Conservation (phyloP, 345 rosid genomes). For the Erodium maritimum region DNA sequence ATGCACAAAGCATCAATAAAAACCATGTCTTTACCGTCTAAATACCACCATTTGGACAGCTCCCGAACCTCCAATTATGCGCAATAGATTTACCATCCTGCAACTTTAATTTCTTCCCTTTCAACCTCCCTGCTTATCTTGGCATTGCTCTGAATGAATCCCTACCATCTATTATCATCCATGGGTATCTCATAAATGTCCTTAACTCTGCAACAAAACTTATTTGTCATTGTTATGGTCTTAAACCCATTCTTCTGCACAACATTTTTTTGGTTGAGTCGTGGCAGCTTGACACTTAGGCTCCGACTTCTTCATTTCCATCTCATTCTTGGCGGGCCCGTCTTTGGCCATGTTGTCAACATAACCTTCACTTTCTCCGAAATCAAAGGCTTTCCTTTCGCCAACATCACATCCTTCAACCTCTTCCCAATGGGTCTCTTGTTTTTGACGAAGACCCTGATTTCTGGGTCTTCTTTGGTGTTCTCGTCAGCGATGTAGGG, state of each 20-base stretch:
- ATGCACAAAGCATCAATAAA: neutral
- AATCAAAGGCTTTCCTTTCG: slow-evolving; percentile 16
- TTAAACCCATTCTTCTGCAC: slow-evolving; percentile 47
- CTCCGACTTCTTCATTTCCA: no score
- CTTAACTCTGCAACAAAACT: slow-evolving; percentile 57
- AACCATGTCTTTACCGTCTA: slow-evolving; percentile 35
- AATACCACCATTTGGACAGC: slow-evolving; percentile 77
- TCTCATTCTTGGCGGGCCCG: no score
- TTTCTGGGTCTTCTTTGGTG: slow-evolving; percentile 25
- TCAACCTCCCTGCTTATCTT: slow-evolving; percentile 62
- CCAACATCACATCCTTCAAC: slow-evolving; percentile 23
- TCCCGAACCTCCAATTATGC: slow-evolving; percentile 77
- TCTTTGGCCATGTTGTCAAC: slow-evolving; percentile 16
- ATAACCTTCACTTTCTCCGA: slow-evolving; percentile 21
- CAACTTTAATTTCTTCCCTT: slow-evolving; percentile 45
- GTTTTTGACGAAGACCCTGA: slow-evolving; percentile 19
- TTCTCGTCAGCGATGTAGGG: slow-evolving; percentile 29
- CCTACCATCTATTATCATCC: slow-evolving; percentile 89
- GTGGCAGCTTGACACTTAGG: no score
- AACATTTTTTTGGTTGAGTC: no score
- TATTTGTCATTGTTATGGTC: slow-evolving; percentile 56
- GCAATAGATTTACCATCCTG: slow-evolving; percentile 67
- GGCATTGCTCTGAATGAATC: slow-evolving; percentile 73
- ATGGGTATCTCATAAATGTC: slow-evolving; percentile 64
- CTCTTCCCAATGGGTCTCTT: slow-evolving; percentile 19